These are phyloP conservation scores for Durotheca rogersii DNA, from an alignment of 495 filamentous ascomycete genomes.

Conservation along the genomic window DNA sequence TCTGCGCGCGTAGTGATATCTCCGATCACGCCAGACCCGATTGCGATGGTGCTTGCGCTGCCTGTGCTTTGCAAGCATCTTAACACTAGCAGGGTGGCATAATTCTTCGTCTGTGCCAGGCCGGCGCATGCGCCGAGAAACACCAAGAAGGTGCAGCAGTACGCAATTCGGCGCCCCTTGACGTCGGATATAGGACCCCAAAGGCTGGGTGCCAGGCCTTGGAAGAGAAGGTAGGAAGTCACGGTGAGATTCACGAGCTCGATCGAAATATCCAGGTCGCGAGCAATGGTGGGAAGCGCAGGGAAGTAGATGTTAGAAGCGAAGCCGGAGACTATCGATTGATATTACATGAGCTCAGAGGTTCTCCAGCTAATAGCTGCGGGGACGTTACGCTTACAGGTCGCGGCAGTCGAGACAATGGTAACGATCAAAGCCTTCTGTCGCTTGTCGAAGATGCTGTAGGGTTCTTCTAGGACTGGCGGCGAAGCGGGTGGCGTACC, in stretches of 20 bases:
- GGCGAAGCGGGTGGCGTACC: constrained; percentile 2
- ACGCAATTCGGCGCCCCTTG: constrained; percentile 49
- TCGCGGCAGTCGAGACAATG: constrained; percentile 51
- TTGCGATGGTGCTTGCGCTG: constrained; percentile 54
- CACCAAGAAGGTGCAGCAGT: constrained; percentile 48
- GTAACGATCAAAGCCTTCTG: constrained; percentile 51
- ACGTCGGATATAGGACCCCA: constrained; percentile 55
- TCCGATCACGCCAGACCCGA: constrained; percentile 58
- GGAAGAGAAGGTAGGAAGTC: constrained; percentile 55
- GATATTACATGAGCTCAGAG: too few species aligned
- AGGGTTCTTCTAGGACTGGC: constrained; percentile 32
- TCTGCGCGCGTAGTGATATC: constrained; percentile 56
- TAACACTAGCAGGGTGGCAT: constrained; percentile 48
- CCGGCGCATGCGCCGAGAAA: constrained; percentile 52
- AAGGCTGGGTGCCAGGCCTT: constrained; percentile 53
- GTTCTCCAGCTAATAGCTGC: constrained; percentile 5
- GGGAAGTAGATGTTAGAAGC: constrained; percentile 60
- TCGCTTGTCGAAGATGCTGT: constrained; percentile 49
- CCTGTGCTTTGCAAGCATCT: constrained; percentile 54
- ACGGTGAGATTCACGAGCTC: constrained; percentile 53
- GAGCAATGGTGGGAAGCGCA: constrained; percentile 47
- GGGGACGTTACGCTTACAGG: constrained; percentile 36
- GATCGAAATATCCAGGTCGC: constrained; percentile 44
- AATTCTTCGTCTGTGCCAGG: constrained; percentile 48
- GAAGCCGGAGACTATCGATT: constrained; percentile 54